Base-by-base conservation (phyloP, 176 grass and related monocot genomes). In the Zea luxurians region DNA sequence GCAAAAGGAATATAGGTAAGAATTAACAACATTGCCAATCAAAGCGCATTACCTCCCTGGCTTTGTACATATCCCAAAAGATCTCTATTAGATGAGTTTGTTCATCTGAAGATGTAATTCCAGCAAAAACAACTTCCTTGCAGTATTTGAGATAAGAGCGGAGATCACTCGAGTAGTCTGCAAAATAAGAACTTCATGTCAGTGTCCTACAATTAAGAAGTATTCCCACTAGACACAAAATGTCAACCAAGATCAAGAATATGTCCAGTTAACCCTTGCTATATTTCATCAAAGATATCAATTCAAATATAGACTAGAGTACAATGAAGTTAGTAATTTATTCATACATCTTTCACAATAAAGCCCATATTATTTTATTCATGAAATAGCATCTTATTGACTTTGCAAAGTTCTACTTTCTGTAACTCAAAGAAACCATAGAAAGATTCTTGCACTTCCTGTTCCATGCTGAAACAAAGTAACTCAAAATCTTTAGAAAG, bases 121-220 rank as follows among this genome's bases (percentile, higher is more conserved):
- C 89, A 73, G 80, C 16, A 86, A 93, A 93, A 82, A 93, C 27
- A 76, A 90, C 69, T 66, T 97, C 91, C 59, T 87, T 83, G 82
- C 82, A 97, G 64, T 97, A 97, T 27, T 82, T 97, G 74, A 97
- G 73, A 90, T 91, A 97, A 27, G 91, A 90, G 35, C 37, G 78
- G 60, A 93, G 68, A 36, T 93, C 94, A 69, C 72, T 88, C 11
- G 87, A 89, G 83, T 27, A 27, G 27, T 27, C 27, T 27, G 27
- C 27, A 72, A 35, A 85, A 80, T 48, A 34, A 63, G 40, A 54
- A 73, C 7, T 46, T 47, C 35, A 42, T 45, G 47, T 75, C 63
- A 88, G 60, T 34, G n/a, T 18, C 66, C 15, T 54, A 52, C 21
- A 37, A 61, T 61, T 65, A 47, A 41, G 18, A 61, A 61, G 44